phyloP scores from a whole-genome alignment of 1,139 yeast genomes.

The Pichia sp. region DNA sequence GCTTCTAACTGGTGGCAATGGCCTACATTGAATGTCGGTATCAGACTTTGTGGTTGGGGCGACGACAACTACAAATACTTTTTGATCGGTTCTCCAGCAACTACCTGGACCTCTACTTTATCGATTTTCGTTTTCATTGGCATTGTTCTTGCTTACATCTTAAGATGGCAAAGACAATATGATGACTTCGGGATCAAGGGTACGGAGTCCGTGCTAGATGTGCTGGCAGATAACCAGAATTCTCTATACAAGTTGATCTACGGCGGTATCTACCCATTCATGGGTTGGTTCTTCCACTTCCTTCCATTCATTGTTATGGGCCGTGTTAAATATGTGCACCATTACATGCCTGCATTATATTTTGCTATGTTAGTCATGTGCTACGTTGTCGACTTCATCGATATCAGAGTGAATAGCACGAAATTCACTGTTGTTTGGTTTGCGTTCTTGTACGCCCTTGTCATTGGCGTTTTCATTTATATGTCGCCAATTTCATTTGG shows the following conservation, averaged over 20 bases:
- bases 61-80: slow-evolving; percentile 74
- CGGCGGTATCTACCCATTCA: slow-evolving; percentile 85
- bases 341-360: slow-evolving; percentile 92
- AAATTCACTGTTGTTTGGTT: slow-evolving; percentile 33
- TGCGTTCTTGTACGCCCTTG: slow-evolving; percentile 43
- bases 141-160: slow-evolving; percentile 48
- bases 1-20: slow-evolving; percentile 97
- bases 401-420: slow-evolving; percentile 35
- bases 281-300: slow-evolving; percentile 94
- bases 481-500: slow-evolving; percentile 83
- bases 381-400: slow-evolving; percentile 63
- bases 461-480: slow-evolving; percentile 62
- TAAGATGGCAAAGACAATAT: slow-evolving; percentile 94
- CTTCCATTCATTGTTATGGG: slow-evolving; percentile 92
- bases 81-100: slow-evolving; percentile 88
- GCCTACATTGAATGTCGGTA: slow-evolving; percentile 90
- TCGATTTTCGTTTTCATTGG: slow-evolving; percentile 59
- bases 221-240: slow-evolving; percentile 1
- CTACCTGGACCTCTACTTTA: slow-evolving; percentile 85
- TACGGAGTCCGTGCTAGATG: background rate
- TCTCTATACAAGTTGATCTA: slow-evolving; percentile 40
- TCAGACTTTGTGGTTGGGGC: slow-evolving; percentile 95
- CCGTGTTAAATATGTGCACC: slow-evolving; percentile 96
- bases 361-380: slow-evolving; percentile 84
- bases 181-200: slow-evolving; percentile 48